Percentiles rank a stretch among this genome's conserved stretches.
Conservation (phyloP, 2,329 filamentous ascomycete species). For the Sporothrix euskadiensis region DNA sequence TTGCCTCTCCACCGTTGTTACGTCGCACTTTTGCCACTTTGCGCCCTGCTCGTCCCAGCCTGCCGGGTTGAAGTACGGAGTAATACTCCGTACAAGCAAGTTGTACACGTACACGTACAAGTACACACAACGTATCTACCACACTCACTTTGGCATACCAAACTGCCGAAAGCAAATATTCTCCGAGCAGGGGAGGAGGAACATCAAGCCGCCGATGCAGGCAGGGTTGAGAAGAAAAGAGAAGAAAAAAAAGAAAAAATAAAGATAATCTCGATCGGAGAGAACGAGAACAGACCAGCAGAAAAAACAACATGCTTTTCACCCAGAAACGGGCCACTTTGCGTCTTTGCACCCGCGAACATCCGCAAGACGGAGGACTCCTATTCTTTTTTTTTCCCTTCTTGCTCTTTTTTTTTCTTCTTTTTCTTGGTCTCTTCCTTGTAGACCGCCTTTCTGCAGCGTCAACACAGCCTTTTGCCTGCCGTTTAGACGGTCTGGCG, state of each 20-base stretch:
- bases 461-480: not conserved
- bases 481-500: not conserved
- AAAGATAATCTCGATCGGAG: not conserved
- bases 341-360: slow-evolving; percentile 14
- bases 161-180: not conserved
- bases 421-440: not conserved
- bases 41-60: not conserved
- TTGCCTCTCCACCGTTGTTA: not conserved
- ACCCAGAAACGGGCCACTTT: slow-evolving; percentile 17
- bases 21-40: not conserved
- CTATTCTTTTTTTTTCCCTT: not conserved
- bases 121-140: not conserved
- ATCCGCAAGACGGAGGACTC: slow-evolving; percentile 2
- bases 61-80: not conserved
- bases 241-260: not conserved
- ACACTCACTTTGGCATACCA: not conserved
- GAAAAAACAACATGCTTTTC: slow-evolving; percentile 20
- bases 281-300: slow-evolving; percentile 1
- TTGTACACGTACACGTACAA: not conserved
- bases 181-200: not conserved
- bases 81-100: not conserved
- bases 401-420: not conserved
- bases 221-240: not conserved
- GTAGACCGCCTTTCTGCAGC: not conserved
- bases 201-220: not conserved